Evolutionary conservation across 2,329 filamentous ascomycete genomes (phyloP).

Genomic region (Nemania bipapillata): DNA sequence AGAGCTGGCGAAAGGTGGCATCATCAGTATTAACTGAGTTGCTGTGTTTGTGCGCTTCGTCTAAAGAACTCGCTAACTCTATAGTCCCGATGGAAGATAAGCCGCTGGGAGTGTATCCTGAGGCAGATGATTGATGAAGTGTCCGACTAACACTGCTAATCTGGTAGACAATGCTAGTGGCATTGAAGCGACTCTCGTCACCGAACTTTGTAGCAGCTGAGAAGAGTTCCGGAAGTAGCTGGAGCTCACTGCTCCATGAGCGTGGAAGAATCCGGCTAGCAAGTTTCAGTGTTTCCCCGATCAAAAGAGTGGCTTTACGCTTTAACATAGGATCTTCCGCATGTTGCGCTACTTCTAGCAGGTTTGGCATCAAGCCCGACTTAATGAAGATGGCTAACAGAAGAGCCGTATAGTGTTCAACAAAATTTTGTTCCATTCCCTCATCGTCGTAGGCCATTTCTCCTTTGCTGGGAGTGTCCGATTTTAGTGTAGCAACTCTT

Average conservation of each 20-base stretch:
- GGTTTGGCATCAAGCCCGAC: slow-evolving; percentile 74
- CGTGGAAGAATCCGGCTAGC: slow-evolving; percentile 85
- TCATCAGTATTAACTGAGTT: slow-evolving; percentile 66
- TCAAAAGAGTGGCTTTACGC: slow-evolving; percentile 87
- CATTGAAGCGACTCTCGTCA: slow-evolving; percentile 77
- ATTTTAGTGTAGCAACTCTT: slow-evolving; percentile 85
- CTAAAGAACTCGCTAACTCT: slow-evolving; percentile 62
- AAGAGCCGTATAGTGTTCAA: slow-evolving; percentile 93
- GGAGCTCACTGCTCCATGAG: slow-evolving; percentile 83
- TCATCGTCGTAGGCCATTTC: slow-evolving; percentile 70
- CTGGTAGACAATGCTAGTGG: slow-evolving; percentile 93
- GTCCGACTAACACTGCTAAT: slow-evolving; percentile 97
- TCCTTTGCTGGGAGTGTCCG: slow-evolving; percentile 61
- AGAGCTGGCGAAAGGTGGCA: slow-evolving; percentile 70
- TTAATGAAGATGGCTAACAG: slow-evolving; percentile 86
- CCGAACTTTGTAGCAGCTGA: slow-evolving; percentile 77
- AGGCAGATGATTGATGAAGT: slow-evolving; percentile 79
- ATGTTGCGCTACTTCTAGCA: slow-evolving; percentile 73
- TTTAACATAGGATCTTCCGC: slow-evolving; percentile 76
- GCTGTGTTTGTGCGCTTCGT: slow-evolving; percentile 66
- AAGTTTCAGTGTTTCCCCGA: slow-evolving; percentile 91
- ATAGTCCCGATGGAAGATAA: slow-evolving; percentile 59
- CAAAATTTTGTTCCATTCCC: slow-evolving; percentile 80
- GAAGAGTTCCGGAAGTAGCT: slow-evolving; percentile 88
- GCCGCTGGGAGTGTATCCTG: slow-evolving; percentile 54